Evolutionary conservation across 192 early-diverging fungal genomes (phyloP), one percentile per base, ranked within the genome.

Genomic region (Bifiguratus adelaidae): DNA sequence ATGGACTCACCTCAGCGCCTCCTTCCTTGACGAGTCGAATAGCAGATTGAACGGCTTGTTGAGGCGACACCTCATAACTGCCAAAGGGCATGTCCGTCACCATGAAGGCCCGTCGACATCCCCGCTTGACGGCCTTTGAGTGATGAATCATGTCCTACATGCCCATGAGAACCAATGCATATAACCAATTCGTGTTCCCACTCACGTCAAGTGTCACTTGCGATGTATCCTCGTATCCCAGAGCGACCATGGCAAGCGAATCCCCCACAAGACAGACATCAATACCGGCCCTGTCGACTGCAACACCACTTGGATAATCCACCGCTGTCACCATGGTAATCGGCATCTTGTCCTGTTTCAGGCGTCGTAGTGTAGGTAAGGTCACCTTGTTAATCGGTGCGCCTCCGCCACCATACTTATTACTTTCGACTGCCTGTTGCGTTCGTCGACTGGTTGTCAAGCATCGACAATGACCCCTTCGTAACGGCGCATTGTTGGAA

Each of bases 291-390:
- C 80, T 73, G 44, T 99, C 95, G 41, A 76, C 82, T 16, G 92
- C 73, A 22, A 88, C 61, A 2, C 80, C 83, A 13, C 88, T 85
- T 25, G 95, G 91, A 50, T 95, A 99, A 68, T 99, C 93, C 52
- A 92, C 82, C 4, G 95, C 95, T 1, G 95, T 99, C 80, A 97
- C 84, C 64, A 97, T 75, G 0, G 91, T 74, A 30, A 99, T 91
- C 7, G 90, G 89, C 48, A 77, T 80, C 18, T 63, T 46, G 18
- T 76, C 56, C 38, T 68, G 65, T 56, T 94, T 81, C 44, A 93
- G 67, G 56, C 74, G 77, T 45, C 69, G 56, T 23, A 99, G 56
- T 2, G 83, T 88, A n/a, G 76, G 66, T 18, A 96, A 59, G 0
- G 95, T 95, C 30, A 92, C 86, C 58, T 97, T 99, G 18, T n/a